Evolutionary conservation across 208 protist genomes (phyloP).

Genomic region (Leishmania tarentolae): DNA sequence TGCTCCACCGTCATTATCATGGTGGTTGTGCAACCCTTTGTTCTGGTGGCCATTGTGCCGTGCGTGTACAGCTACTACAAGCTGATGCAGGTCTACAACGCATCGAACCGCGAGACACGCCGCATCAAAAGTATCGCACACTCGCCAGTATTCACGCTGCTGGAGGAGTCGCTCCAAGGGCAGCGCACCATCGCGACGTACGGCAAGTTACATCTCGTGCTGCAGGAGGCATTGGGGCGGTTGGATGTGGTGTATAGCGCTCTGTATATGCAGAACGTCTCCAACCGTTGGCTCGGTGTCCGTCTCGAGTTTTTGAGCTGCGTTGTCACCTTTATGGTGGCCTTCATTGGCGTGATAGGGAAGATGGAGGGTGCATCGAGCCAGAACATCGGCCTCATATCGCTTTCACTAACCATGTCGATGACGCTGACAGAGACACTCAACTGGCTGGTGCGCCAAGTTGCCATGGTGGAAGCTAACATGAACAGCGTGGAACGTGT

Average conservation of each 20-base stretch:
- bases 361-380: constrained; percentile 25
- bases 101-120: constrained; percentile 83
- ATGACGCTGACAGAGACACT: constrained; percentile 63
- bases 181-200: constrained; percentile 87
- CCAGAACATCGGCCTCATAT: constrained; percentile 54
- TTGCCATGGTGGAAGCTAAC: constrained; percentile 62
- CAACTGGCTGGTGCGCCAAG: constrained; percentile 60
- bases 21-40: constrained; percentile 44
- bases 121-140: constrained; percentile 87
- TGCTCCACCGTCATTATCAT: constrained; percentile 59
- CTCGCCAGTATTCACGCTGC: constrained; percentile 93
- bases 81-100: constrained; percentile 90
- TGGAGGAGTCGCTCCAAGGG: constrained; percentile 91
- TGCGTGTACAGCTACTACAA: constrained; percentile 83
- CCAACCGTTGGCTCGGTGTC: constrained; percentile 90
- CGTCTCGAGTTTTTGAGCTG: constrained; percentile 90
- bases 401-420: constrained; percentile 64
- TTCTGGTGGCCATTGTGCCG: constrained; percentile 54
- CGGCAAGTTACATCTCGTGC: constrained; percentile 26
- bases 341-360: constrained; percentile 47
- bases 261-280: constrained; percentile 51
- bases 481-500: constrained; percentile 90
- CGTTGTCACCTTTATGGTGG: constrained; percentile 61
- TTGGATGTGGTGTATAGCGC: constrained; percentile 62
- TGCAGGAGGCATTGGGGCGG: constrained; percentile 40